Evolutionary conservation across 148 eudicot genomes (phyloP).

Genomic region (Arctostaphylos glauca): DNA sequence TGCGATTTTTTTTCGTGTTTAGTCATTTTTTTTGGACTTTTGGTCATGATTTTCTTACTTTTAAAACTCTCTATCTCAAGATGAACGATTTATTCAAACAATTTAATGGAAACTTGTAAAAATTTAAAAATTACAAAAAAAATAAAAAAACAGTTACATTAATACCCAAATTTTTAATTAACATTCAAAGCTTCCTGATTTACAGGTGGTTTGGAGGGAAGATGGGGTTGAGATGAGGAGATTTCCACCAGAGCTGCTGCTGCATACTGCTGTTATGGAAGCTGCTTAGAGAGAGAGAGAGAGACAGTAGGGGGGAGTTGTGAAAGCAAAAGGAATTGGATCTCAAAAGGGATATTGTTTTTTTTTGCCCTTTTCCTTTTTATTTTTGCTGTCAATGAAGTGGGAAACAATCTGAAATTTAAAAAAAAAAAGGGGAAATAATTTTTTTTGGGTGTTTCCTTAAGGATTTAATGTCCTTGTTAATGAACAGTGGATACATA

Average conservation of each 20-base stretch:
- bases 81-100: no score
- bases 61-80: no score
- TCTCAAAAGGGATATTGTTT: conserved; percentile 24
- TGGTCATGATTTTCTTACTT: no score
- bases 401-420: conserved; percentile 27
- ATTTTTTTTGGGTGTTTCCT: conserved; percentile 14
- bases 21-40: no score
- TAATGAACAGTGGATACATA: conserved; percentile 12
- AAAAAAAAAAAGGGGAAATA: conserved; percentile 21
- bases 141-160: no score
- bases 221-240: conserved; percentile 25
- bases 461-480: conserved; percentile 26
- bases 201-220: conserved; percentile 35
- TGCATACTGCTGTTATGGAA: not conserved
- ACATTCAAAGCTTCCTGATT: not conserved
- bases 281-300: not conserved
- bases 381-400: conserved; percentile 7
- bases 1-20: no score
- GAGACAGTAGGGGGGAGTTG: not conserved
- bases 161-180: not conserved
- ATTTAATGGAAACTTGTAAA: no score
- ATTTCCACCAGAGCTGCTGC: not conserved
- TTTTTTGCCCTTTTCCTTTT: conserved; percentile 1
- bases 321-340: conserved; percentile 24
- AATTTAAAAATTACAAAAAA: no score